Base-by-base conservation (phyloP, 2,329 filamentous ascomycete species). In the Phyllosticta citribraziliensis region DNA sequence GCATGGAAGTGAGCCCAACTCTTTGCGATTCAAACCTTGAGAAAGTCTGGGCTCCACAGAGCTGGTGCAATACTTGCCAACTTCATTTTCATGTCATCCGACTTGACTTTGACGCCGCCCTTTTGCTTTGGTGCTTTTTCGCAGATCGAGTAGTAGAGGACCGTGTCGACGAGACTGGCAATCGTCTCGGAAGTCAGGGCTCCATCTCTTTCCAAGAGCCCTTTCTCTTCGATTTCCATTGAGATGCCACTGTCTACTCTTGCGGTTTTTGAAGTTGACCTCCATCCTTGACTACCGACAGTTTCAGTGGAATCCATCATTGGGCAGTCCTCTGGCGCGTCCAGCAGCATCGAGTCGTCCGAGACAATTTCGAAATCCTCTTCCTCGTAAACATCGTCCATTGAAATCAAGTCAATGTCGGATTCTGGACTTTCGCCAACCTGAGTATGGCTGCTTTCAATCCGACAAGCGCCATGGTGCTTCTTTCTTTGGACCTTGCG, bases 31-130 rank as follows among this genome's bases (percentile, higher is more conserved):
- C 52, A 54, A 67, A 75, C 72, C 19, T 62, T 60, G 19, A 74
- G 63, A 63, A 75, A 74, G 6, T 69, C 72, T 6, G 72, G 71
- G 55, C 69, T 71, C 72, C 73, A 80, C 27, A 78, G 53, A 4
- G 67, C 62, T 3, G 78, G 77, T 47, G 71, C 72, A 5, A 78
- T 57, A 47, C 73, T 68, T 47, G 71, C 67, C 3, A 80, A 68
- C 52, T 69, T 69, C 47, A 67, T 63, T 22, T 67, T 64, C 11
- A 71, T 71, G 14, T 71, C 71, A 24, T 65, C 73, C 27, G 69
- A 68, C 57, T 66, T 69, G 17, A 75, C 53, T 24, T 69, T 72
- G 8, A 74, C 52, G 9, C 68, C 68, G 20, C 62, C 63, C 9
- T 51, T 52, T 9, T 57, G 55, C 35, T 64, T 70, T 22, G 56